Evolutionary conservation across 2,329 filamentous ascomycete genomes (phyloP), one percentile per base, ranked within the genome.

Genomic region (Hypoxylon sp.): DNA sequence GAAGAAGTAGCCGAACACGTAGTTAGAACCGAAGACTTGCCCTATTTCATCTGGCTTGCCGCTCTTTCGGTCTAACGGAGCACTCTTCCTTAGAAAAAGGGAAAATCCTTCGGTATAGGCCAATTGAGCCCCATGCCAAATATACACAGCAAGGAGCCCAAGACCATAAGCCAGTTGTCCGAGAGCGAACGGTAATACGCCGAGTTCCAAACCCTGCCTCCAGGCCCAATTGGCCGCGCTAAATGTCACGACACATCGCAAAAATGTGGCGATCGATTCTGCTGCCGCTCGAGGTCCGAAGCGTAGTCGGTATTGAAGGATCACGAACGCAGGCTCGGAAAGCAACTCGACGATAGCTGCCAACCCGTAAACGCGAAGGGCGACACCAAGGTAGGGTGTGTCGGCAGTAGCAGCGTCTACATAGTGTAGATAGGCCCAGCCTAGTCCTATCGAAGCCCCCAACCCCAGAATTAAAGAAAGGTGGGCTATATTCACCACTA

Each of bases 401-500:
- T 85, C 79, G 3, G 85, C 78, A 1, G 84, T 83, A 1, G 80
- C 78, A 1, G 82, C 70, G 2, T 76, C 78, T 2, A 85, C 78
- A 3, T 84, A 86, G 2, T 81, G 82, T 14, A 91, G 80, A 78
- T 96, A 97, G 57, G 90, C 82, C 75, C 84, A 82, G 12, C 89
- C 91, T 1, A 97, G 82, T 0, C 84, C 74, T 12, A 87, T 76
- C 1, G 91, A 87, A 32, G 94, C 85, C 0, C 87, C 79, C 9
- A 89, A 71, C 0, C 94, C 94, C 0, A 95, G 82, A 0, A 84
- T 76, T 12, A 96, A 83, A 21, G 93, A 88, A 21, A 98, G 80
- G 77, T 97, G 96, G 1, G 94, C 92, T 39, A 97, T 83, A 74
- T 99, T 99, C 78, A 98, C 87, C 45, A 95, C 90, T 2, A 91